These are phyloP conservation scores for Gnomoniopsis smithogilvyi DNA, from an alignment of 2,329 filamentous ascomycete species.

Conservation along the genomic window DNA sequence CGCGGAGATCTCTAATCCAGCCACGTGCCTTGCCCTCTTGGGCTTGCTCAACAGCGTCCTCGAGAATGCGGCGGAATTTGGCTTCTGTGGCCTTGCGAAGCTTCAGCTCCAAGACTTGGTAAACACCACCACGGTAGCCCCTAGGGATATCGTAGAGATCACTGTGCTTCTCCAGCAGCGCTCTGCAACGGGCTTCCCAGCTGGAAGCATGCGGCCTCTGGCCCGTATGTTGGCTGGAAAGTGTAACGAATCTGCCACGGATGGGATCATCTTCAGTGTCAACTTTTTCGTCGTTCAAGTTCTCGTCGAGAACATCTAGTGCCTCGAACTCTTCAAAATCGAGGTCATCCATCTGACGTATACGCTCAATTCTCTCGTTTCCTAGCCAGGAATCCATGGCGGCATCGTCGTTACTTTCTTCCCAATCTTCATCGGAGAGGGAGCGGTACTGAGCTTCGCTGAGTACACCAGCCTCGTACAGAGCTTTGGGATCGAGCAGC, in stretches of 20 bases:
- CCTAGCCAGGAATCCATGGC: slow-evolving; percentile 38
- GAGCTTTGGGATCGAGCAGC: slow-evolving; percentile 50
- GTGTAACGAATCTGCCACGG: slow-evolving; percentile 38
- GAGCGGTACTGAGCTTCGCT: slow-evolving; percentile 61
- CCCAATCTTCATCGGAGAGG: slow-evolving; percentile 47
- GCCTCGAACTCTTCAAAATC: slow-evolving; percentile 38
- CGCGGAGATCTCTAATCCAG: slow-evolving; percentile 53
- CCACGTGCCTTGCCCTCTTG: slow-evolving; percentile 52
- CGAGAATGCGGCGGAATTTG: slow-evolving; percentile 47
- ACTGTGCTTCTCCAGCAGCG: slow-evolving; percentile 21
- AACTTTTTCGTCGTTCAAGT: slow-evolving; percentile 33
- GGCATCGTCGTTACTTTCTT: slow-evolving; percentile 20
- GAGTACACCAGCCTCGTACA: slow-evolving; percentile 56
- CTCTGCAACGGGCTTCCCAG: slow-evolving; percentile 15
- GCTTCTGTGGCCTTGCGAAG: slow-evolving; percentile 45
- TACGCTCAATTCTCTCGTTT: slow-evolving; percentile 50
- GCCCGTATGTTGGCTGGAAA: slow-evolving; percentile 40
- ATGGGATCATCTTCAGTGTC: slow-evolving; percentile 37
- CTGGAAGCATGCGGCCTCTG: slow-evolving; percentile 23
- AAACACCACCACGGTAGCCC: slow-evolving; percentile 59
- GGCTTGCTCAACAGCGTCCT: slow-evolving; percentile 46
- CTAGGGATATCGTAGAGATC: slow-evolving; percentile 61
- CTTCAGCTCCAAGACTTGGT: slow-evolving; percentile 58
- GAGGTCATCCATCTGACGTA: slow-evolving; percentile 11
- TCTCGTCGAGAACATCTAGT: slow-evolving; percentile 50